Base-by-base conservation (phyloP, 1,284 basidiomycete species). In the Ganoderma boninense region DNA sequence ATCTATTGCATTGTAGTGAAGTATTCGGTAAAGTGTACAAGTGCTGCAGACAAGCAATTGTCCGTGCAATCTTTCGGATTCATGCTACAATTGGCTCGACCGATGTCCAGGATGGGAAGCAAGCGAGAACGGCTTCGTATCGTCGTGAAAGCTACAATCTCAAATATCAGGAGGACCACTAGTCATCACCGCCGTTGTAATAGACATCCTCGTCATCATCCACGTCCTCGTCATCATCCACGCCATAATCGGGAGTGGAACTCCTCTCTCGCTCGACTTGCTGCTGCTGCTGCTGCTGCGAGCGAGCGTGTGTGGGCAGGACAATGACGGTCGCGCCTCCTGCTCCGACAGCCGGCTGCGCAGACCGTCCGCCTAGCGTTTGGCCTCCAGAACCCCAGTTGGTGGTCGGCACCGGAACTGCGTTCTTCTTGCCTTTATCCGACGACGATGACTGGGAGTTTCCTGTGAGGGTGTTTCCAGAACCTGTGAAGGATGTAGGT, bases 401-500 rank as follows among this genome's bases (percentile, higher is more conserved):
- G 40, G 80, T 69, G 29, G 76, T 57, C 42, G 79, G 72, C 4
- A 78, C 66, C 14, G 80, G 69, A 23, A 82, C 81, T 67, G 84
- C 87, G 72, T 88, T 91, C 65, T 81, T 85, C 76, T 92, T 91
- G 32, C 88, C 88, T 74, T 92, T 86, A 43, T 78, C 63, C 4
- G 81, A 72, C 40, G 66, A 66, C 13, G 65, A 67, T 8, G 65
- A 43, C 32, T 69, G 68, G 3, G 81, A 73, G 13, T 87, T 83
- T 10, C 90, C 90, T 52, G 82, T 88, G 40, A 97, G 88, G 0
- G 95, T 96, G 81, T 96, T 97, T 29, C 97, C 97, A 1, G 95
- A 95, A 20, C 97, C 97, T n/a, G 93, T 95, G 78, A 97, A 97
- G 2, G 95, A 90, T 35, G 82, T 74, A 2, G 83, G 73, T 73